These are phyloP conservation scores for Boletus sp. DNA, from an alignment of 768 basidiomycete genomes.

Conservation along the genomic window DNA sequence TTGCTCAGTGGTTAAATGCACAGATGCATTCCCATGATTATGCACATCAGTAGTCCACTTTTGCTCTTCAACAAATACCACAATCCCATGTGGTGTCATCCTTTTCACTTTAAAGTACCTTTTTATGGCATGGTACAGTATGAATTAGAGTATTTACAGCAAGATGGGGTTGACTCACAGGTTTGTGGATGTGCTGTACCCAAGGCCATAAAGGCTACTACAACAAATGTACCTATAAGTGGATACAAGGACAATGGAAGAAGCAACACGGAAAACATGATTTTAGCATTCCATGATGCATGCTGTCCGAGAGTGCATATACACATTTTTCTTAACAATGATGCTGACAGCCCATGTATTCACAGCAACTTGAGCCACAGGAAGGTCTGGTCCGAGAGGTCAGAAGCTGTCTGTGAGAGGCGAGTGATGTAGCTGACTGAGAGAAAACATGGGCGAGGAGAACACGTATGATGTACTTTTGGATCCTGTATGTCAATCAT, in stretches of 20 bases:
- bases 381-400: constrained; percentile 47
- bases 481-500: constrained; percentile 66
- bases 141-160: background rate
- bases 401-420: constrained; percentile 26
- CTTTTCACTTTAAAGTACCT: constrained; percentile 85
- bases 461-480: constrained; percentile 58
- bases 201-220: constrained; percentile 65
- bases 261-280: constrained; percentile 45
- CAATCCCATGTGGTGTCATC: constrained; percentile 69
- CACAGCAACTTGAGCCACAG: constrained; percentile 64
- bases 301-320: background rate
- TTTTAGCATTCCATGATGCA: background rate
- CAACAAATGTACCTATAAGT: constrained; percentile 57
- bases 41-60: constrained; percentile 83
- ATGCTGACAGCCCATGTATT: constrained; percentile 14
- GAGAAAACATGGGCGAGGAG: constrained; percentile 29
- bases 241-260: constrained; percentile 68
- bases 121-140: background rate
- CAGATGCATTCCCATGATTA: background rate
- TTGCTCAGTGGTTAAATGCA: background rate
- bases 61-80: constrained; percentile 81
- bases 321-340: constrained; percentile 25
- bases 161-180: constrained; percentile 42
- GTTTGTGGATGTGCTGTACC: constrained; percentile 68
- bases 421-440: constrained; percentile 27